These are phyloP conservation scores for Xylaria arbuscula DNA, from an alignment of 2,329 filamentous ascomycete species.

Conservation along the genomic window DNA sequence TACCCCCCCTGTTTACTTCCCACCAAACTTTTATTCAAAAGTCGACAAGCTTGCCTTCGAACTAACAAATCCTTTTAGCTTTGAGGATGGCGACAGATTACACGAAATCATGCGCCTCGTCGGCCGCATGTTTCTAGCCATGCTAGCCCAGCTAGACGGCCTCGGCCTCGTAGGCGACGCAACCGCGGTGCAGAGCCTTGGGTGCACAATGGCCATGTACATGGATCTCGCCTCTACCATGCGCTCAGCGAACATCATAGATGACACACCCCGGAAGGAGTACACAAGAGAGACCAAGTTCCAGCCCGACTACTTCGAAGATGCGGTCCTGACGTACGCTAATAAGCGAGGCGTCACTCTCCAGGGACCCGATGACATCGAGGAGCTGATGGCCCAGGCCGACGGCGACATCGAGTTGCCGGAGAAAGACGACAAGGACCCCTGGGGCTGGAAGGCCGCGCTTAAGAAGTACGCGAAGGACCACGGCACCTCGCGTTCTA, in stretches of 20 bases:
- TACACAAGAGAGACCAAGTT: conserved; percentile 39
- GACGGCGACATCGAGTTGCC: conserved; percentile 47
- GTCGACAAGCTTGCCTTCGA: neutral
- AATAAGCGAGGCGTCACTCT: conserved; percentile 50
- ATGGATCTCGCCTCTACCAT: conserved; percentile 41
- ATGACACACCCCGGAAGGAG: conserved; percentile 35
- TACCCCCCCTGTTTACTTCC: neutral
- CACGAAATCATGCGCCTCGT: conserved; percentile 40
- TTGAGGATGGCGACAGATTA: conserved; percentile 47
- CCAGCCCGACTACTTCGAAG: conserved; percentile 44
- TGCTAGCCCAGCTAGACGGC: conserved; percentile 53
- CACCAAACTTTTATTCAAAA: too few relatives aligned
- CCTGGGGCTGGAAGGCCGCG: conserved; percentile 46
- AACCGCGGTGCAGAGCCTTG: conserved; percentile 53
- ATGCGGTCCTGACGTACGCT: conserved; percentile 52
- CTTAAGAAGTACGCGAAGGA: conserved; percentile 44
- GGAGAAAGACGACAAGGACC: conserved; percentile 39
- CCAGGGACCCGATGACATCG: conserved; percentile 44
- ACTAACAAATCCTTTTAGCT: conserved; percentile 36
- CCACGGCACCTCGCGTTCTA: neutral
- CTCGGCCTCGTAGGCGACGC: conserved; percentile 49
- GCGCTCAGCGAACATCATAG: conserved; percentile 38
- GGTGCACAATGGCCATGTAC: conserved; percentile 54
- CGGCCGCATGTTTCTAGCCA: conserved; percentile 54
- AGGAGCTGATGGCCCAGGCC: conserved; percentile 42